Evolutionary conservation across 441 rosid genomes (phyloP).

Genomic region (Brassica hybrid): DNA sequence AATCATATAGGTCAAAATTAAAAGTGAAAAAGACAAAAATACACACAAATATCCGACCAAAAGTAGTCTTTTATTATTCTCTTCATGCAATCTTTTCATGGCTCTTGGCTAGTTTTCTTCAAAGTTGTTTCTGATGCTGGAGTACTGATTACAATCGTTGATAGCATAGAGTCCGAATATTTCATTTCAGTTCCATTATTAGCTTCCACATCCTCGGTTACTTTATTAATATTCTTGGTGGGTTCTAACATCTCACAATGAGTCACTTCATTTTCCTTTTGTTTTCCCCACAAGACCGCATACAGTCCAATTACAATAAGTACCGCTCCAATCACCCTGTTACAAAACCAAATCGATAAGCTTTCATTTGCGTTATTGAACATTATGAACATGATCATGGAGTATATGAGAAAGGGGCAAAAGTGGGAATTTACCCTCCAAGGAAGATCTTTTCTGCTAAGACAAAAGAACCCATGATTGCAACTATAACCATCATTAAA

Average conservation of each 20-base stretch:
- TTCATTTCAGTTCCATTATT: constrained; percentile 28
- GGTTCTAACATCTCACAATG: constrained; percentile 15
- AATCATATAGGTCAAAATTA: constrained; percentile 13
- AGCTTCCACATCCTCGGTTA: constrained; percentile 31
- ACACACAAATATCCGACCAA: constrained; percentile 10
- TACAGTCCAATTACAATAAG: constrained; percentile 55
- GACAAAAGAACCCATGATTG: constrained; percentile 54
- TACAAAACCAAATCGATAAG: neutral
- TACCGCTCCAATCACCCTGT: constrained; percentile 53
- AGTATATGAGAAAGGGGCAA: neutral
- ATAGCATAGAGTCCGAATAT: neutral
- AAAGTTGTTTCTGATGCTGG: constrained; percentile 19
- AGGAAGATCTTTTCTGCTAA: constrained; percentile 50
- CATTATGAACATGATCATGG: neutral
- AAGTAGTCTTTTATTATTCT: constrained; percentile 11
- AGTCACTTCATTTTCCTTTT: constrained; percentile 39
- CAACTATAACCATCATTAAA: constrained; percentile 55
- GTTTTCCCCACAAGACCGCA: constrained; percentile 60
- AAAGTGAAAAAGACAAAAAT: constrained; percentile 12
- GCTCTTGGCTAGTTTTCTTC: constrained; percentile 27
- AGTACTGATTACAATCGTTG: constrained; percentile 29
- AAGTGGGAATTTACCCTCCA: constrained; percentile 49
- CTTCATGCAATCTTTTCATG: constrained; percentile 30
- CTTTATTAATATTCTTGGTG: constrained; percentile 5
- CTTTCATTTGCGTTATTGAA: constrained; percentile 21